Conservation (phyloP, 352 stramenopile species). For the Phytophthora cactorum region DNA sequence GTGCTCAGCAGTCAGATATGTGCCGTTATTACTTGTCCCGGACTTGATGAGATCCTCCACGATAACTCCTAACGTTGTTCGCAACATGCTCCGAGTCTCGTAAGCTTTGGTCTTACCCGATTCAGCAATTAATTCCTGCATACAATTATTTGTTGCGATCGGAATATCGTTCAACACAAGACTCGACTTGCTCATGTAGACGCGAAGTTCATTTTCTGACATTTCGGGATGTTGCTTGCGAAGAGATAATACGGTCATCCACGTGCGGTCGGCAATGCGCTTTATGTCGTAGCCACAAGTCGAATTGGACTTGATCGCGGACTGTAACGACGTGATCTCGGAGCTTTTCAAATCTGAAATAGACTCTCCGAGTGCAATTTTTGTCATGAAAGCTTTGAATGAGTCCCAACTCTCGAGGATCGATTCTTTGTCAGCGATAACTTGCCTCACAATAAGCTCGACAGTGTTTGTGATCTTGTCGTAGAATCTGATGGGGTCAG, state of each 20-base stretch:
- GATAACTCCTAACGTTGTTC: conserved; percentile 52
- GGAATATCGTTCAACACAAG: conserved; percentile 52
- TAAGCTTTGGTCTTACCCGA: conserved; percentile 17
- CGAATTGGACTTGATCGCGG: conserved; percentile 18
- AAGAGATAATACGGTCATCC: conserved; percentile 18
- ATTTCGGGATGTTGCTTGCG: conserved; percentile 17
- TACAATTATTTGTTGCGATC: conserved; percentile 39
- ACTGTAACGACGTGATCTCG: conserved; percentile 19
- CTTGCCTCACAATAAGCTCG: conserved; percentile 27
- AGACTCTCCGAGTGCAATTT: conserved; percentile 14
- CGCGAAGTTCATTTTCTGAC: conserved; percentile 23
- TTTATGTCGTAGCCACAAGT: conserved; percentile 34
- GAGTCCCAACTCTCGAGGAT: conserved; percentile 28
- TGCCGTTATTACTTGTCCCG: conserved; percentile 29
- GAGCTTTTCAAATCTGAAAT: conserved; percentile 13
- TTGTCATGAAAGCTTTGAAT: conserved; percentile 21
- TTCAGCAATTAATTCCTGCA: conserved; percentile 33
- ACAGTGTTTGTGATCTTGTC: conserved; percentile 31
- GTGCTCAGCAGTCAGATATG: conserved; percentile 25
- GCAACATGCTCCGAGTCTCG: conserved; percentile 37
- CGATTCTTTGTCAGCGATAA: conserved; percentile 30
- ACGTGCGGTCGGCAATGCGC: conserved; percentile 24
- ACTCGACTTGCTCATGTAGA: conserved; percentile 32
- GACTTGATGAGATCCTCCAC: conserved; percentile 46
- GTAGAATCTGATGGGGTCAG: conserved; percentile 1